Evolutionary conservation across 108 stramenopile species (phyloP), one percentile per base, ranked within the genome.

Genomic region (Cylindrotheca fusiformis): DNA sequence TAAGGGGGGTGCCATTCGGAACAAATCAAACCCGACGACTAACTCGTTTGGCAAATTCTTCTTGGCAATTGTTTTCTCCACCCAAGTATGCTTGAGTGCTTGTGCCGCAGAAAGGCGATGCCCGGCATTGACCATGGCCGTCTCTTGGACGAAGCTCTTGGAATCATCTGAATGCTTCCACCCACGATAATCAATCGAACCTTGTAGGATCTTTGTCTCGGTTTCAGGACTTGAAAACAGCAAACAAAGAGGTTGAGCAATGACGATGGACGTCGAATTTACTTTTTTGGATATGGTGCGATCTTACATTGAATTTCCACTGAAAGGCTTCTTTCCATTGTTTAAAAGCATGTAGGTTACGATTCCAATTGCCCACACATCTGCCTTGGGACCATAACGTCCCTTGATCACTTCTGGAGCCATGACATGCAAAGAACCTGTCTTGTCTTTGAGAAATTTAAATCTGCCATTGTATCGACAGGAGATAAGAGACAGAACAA

Each of bases 291-390:
- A 10, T 14, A 41, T 41, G 14, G 36, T 14, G 14, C 36, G 36
- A 41, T 14, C 71, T 64, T 65, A 72, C 71, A 57, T 63, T 12
- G 79, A 58, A 4, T 55, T 66, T 5, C 81, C 85, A 60, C 51
- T 49, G 55, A 90, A 84, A n/a, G 88, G 88, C 48, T 74, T 75
- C 48, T 74, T 68, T 32, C 82, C 79, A 30, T 83, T 50, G 51
- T 75, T 58, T 31, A 90, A 54, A 29, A 89, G 30, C 30, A 68
- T 72, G 65, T 75, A 84, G 18, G 81, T 79, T 55, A 87, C 74
- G 5, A 88, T 83, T 44, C 90, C 90, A 25, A 87, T 46, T 4
- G 76, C 74, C 94, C 94, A 97, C 0, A 91, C 53, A 68, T 97
- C 96, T 6, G 78, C 89, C 61, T 89, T 76, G 6, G 65, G 58